Base-by-base conservation (phyloP, 2,329 filamentous ascomycete genomes). In the Alternaria brassicicola region DNA sequence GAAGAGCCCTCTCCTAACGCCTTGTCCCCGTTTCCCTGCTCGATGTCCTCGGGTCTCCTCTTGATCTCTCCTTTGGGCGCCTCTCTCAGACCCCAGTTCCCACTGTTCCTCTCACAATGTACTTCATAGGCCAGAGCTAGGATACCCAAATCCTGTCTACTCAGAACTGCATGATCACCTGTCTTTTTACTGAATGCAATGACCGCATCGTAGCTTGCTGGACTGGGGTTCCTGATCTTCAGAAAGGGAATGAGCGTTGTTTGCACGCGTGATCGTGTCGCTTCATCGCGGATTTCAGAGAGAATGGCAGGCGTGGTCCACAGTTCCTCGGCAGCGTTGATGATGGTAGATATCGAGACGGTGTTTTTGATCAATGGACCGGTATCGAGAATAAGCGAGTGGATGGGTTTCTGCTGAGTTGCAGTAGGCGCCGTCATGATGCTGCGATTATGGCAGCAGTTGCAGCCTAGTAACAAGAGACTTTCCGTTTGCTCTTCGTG, bases 301-400 rank as follows among this genome's bases (percentile, higher is more conserved):
- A 98, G 83, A 55, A 99, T 92, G 7, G 90, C 88, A 0, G 93
- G 93, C 0, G 94, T 90, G 1, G 93, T 97, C 71, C 68, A 77
- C 4, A 76, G 64, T 42, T 75, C 66, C 41, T 95, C 89, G 46
- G 92, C 88, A 74, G 92, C 88, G 35, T 86, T 84, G 50, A 97
- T 82, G 10, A 99, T 86, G 0, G 90, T 92, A 43, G 92, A 96
- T 23, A 95, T 86, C 10, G 91, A 83, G 12, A 94, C 92, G 64
- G 95, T 89, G 79, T 97, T 97, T 75, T 94, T 94, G 77, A 99
- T 93, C 60, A 99, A 88, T 7, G 94, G 93, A 25, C 93, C 94
- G 3, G 95, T 90, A 75, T 99, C 95, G 66, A 99, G 85, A 26
- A 98, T 85, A 50, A 98, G 86, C 52, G 89, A 90, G 80, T 96